phyloP scores from a whole-genome alignment of 805 yeast species.

The Blastobotrys americana region DNA sequence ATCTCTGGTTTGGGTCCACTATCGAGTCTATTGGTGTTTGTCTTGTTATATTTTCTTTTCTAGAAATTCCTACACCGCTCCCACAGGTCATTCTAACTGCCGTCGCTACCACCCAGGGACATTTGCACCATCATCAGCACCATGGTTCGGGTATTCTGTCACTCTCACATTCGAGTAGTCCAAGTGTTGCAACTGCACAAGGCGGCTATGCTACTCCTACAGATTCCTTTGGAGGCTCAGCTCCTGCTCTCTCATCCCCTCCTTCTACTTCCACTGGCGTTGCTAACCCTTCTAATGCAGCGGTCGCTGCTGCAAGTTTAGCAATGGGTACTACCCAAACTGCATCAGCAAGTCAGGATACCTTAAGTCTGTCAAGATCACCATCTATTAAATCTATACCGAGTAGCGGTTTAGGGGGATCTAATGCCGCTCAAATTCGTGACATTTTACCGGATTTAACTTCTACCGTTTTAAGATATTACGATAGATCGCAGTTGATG shows the following conservation, averaged over 20 bases:
- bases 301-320: not conserved
- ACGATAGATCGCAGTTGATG: slow-evolving; percentile 45
- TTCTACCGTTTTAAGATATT: slow-evolving; percentile 32
- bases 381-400: not conserved
- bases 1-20: slow-evolving; percentile 82
- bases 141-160: slow-evolving; percentile 11
- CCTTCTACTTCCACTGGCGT: not conserved
- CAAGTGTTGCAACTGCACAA: slow-evolving; percentile 10
- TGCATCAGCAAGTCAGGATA: not conserved
- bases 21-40: slow-evolving; percentile 75
- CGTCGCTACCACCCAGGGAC: not conserved
- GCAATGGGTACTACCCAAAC: not conserved
- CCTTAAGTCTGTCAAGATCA: not conserved
- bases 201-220: slow-evolving; percentile 1
- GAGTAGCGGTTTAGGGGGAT: too few relatives aligned
- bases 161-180: not conserved
- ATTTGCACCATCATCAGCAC: not conserved
- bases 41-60: slow-evolving; percentile 49
- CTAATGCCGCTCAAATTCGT: slow-evolving; percentile 13
- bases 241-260: slow-evolving; percentile 8
- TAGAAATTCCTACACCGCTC: slow-evolving; percentile 41
- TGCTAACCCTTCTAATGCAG: not conserved
- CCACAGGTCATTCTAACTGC: slow-evolving; percentile 25
- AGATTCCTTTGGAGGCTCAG: slow-evolving; percentile 7
- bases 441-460: slow-evolving; percentile 23